Evolutionary conservation across 1,284 basidiomycete genomes (phyloP).

Genomic region (Irpex sp.): DNA sequence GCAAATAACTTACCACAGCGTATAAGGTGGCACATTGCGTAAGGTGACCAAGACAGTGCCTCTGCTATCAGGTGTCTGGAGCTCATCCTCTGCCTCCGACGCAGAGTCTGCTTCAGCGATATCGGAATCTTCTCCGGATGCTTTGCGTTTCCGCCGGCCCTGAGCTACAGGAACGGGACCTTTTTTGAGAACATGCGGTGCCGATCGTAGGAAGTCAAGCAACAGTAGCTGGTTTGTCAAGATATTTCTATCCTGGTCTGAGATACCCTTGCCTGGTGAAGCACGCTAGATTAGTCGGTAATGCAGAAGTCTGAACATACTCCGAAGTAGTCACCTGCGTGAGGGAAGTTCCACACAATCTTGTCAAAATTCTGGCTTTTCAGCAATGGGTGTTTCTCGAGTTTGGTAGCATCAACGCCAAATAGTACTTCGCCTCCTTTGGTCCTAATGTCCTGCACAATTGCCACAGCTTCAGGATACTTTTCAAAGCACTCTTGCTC

Average conservation of each 20-base stretch:
- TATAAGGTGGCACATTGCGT: constrained; percentile 85
- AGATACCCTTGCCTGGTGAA: constrained; percentile 74
- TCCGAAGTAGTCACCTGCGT: constrained; percentile 59
- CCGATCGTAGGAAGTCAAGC: constrained; percentile 79
- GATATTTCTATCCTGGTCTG: constrained; percentile 93
- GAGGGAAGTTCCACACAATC: constrained; percentile 96
- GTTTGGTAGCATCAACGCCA: constrained; percentile 75
- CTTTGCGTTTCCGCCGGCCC: constrained; percentile 39
- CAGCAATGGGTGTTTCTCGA: constrained; percentile 55
- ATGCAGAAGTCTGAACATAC: not conserved
- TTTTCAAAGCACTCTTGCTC: constrained; percentile 76
- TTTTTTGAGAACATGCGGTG: constrained; percentile 53
- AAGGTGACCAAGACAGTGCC: constrained; percentile 85
- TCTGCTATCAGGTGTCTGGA: constrained; percentile 24
- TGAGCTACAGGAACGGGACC: constrained; percentile 50
- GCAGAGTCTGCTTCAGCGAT: constrained; percentile 35
- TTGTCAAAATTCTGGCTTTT: constrained; percentile 66
- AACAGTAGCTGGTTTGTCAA: constrained; percentile 88
- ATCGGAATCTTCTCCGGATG: constrained; percentile 35
- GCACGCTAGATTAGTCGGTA: constrained; percentile 5
- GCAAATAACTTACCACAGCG: constrained; percentile 63
- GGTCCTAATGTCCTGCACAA: constrained; percentile 51
- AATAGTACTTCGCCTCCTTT: constrained; percentile 76
- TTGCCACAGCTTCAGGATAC: constrained; percentile 74
- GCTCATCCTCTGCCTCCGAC: constrained; percentile 24